Conservation (phyloP, 768 basidiomycete genomes). For the Boletus tylopilopsis region DNA sequence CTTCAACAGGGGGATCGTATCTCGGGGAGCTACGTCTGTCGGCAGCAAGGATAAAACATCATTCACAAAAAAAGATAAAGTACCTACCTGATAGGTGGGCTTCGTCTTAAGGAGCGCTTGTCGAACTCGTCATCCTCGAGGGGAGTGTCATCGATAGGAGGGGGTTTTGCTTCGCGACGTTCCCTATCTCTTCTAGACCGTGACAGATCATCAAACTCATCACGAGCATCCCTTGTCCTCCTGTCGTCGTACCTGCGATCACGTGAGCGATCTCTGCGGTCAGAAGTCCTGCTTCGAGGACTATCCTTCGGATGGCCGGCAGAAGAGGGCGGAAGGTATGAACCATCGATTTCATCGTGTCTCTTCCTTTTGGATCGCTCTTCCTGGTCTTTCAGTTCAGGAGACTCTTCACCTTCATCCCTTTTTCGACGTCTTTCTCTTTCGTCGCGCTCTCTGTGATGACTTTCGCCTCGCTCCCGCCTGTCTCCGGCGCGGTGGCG, state of each 20-base stretch:
- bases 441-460: slow-evolving; percentile 51
- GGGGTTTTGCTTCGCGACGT: slow-evolving; percentile 37
- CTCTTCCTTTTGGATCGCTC: slow-evolving; percentile 66
- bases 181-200: slow-evolving; percentile 43
- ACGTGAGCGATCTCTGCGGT: slow-evolving; percentile 46
- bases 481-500: slow-evolving; percentile 46
- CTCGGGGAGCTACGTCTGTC: slow-evolving; percentile 66
- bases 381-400: slow-evolving; percentile 43
- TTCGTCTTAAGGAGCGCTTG: slow-evolving; percentile 32
- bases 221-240: slow-evolving; percentile 42
- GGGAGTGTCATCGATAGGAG: slow-evolving; percentile 39
- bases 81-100: slow-evolving; percentile 45
- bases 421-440: slow-evolving; percentile 61
- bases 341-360: slow-evolving; percentile 50
- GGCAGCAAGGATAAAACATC: slow-evolving; percentile 5
- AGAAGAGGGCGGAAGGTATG: slow-evolving; percentile 35
- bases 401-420: slow-evolving; percentile 54
- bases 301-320: slow-evolving; percentile 40
- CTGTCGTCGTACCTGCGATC: slow-evolving; percentile 58
- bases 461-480: slow-evolving; percentile 51
- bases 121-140: slow-evolving; percentile 33
- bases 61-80: slow-evolving; percentile 6
- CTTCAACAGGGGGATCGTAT: slow-evolving; percentile 66
- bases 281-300: slow-evolving; percentile 43
- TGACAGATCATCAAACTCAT: slow-evolving; percentile 59